Conservation (phyloP, 352 stramenopile genomes). For the Phytophthora tentaculata region DNA sequence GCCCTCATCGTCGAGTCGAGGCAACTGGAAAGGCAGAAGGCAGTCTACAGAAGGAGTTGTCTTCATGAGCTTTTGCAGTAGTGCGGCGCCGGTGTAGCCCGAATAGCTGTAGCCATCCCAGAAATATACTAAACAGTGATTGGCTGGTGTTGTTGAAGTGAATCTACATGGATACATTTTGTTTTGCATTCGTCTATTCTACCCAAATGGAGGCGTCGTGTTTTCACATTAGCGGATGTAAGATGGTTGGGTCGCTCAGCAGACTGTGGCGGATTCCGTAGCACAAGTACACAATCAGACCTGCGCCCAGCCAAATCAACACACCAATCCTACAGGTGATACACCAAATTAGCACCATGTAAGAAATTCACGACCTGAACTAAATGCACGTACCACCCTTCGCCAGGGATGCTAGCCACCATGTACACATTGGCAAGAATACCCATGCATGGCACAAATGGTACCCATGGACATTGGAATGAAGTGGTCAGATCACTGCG, state of each 20-base stretch:
- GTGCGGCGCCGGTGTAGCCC: too few species aligned
- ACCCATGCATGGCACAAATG: slow-evolving; percentile 59
- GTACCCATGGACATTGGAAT: slow-evolving; percentile 71
- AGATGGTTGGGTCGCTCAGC: slow-evolving; percentile 37
- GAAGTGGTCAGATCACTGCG: slow-evolving; percentile 37
- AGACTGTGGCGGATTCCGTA: slow-evolving; percentile 83
- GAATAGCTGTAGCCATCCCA: not conserved
- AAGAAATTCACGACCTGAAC: not conserved
- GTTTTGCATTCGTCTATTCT: not conserved
- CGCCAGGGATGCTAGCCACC: slow-evolving; percentile 58
- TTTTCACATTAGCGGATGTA: slow-evolving; percentile 41
- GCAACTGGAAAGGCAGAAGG: slow-evolving; percentile 33
- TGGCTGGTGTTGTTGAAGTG: slow-evolving; percentile 27
- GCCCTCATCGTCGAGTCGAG: slow-evolving; percentile 2
- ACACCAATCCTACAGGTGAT: slow-evolving; percentile 63
- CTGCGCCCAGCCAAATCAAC: slow-evolving; percentile 68
- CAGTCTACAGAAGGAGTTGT: slow-evolving; percentile 16
- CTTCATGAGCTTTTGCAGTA: slow-evolving; percentile 1
- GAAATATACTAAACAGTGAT: slow-evolving; percentile 32
- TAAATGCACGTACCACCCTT: slow-evolving; percentile 54
- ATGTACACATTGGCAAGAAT: slow-evolving; percentile 78
- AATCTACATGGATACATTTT: slow-evolving; percentile 18
- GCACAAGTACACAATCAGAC: slow-evolving; percentile 72
- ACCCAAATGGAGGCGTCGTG: not conserved
- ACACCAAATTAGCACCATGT: slow-evolving; percentile 17